Evolutionary conservation across 805 yeast species (phyloP).

Genomic region (Komagataella kurtzmanii): DNA sequence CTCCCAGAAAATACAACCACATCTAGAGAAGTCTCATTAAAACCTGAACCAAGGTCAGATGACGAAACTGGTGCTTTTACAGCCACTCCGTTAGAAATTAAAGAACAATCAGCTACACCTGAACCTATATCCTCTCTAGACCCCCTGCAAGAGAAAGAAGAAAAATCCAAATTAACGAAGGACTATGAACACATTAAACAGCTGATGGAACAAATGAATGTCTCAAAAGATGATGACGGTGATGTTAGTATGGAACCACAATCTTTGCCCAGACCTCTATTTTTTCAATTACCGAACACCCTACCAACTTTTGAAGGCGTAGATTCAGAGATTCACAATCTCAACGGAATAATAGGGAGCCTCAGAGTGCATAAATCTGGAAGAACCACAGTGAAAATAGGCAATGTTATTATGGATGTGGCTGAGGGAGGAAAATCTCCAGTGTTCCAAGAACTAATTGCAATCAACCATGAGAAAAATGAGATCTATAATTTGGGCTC

Average conservation of each 20-base stretch:
- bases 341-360: conserved; percentile 56
- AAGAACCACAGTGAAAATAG: conserved; percentile 59
- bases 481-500: conserved; percentile 38
- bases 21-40: conserved; percentile 12
- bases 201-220: background rate
- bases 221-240: background rate
- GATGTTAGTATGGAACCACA: background rate
- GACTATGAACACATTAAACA: conserved; percentile 23
- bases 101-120: background rate
- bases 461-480: conserved; percentile 22
- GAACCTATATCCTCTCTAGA: conserved; percentile 4
- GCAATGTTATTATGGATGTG: conserved; percentile 56
- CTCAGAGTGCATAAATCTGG: conserved; percentile 78
- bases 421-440: conserved; percentile 56
- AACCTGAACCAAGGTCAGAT: conserved; percentile 5
- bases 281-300: conserved; percentile 17
- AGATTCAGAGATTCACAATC: conserved; percentile 4
- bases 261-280: conserved; percentile 6
- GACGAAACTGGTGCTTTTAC: conserved; percentile 1
- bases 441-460: conserved; percentile 62
- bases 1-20: conserved; percentile 8
- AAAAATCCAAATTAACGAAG: conserved; percentile 17
- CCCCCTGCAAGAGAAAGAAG: conserved; percentile 20
- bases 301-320: conserved; percentile 10
- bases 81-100: background rate